These are phyloP conservation scores for Backusella psychrophila DNA, from an alignment of 192 early-diverging fungal genomes.

Conservation along the genomic window DNA sequence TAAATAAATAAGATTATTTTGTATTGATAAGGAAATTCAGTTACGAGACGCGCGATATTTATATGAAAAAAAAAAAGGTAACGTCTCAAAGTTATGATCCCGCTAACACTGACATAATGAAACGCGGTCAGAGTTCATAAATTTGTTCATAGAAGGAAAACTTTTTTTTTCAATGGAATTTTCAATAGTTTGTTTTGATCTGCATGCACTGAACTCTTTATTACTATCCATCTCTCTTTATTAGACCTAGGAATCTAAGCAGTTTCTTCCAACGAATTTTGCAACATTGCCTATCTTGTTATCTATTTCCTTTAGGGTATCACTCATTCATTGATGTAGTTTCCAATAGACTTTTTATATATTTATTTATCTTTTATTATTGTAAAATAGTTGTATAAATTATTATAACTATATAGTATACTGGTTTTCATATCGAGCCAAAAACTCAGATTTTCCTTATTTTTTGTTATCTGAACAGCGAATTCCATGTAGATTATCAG, in stretches of 20 bases:
- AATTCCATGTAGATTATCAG: neutral
- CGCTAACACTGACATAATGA: neutral
- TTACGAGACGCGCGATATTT: neutral
- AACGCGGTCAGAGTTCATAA: neutral
- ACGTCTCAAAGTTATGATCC: neutral
- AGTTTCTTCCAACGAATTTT: too few relatives aligned
- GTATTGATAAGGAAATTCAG: neutral
- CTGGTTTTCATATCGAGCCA: too few relatives aligned
- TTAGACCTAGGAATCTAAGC: too few relatives aligned
- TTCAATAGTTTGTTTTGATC: neutral
- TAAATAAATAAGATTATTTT: neutral
- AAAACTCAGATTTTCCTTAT: too few relatives aligned
- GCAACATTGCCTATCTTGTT: too few relatives aligned
- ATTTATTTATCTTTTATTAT: too few relatives aligned
- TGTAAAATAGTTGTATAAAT: too few relatives aligned
- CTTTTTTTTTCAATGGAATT: neutral
- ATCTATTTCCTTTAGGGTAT: too few relatives aligned
- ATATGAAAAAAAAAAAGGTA: neutral
- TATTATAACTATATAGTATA: too few relatives aligned
- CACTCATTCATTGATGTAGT: too few relatives aligned
- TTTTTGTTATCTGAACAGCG: neutral
- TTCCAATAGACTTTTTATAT: too few relatives aligned
- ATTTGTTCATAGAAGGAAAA: neutral
- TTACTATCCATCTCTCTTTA: too few relatives aligned
- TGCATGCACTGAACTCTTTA: neutral